Evolutionary conservation across 2,329 filamentous ascomycete genomes (phyloP), one percentile per base, ranked within the genome.

Genomic region (Fusarium scirpi): DNA sequence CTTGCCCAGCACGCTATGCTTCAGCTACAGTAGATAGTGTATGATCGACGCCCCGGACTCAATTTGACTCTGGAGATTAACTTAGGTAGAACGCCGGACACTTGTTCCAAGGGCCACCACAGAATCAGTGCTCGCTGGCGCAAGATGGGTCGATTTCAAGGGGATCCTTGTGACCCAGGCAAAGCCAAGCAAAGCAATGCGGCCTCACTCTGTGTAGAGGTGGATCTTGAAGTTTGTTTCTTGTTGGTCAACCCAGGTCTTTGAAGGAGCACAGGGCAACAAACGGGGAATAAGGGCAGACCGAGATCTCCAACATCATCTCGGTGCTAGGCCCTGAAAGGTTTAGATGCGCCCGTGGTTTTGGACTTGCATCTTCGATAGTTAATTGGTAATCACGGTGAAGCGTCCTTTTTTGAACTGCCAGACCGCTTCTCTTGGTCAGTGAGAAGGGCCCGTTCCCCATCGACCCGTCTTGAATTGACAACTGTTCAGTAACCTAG

Each of bases 11-110:
- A 47, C 61, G 61, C 67, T 62, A 65, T 73, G 72, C 74, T 53
- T 74, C 73, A 76, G 65, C 53, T 74, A 72, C 63, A 74, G 65
- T 69, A 66, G 65, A 67, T 72, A 62, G 68, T 74, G 73, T 72
- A 69, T 73, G 73, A 75, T 75, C 73, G 73, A 73, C 73, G 72
- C 70, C 65, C 73, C 70, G 64, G 68, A 70, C 70, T 71, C 48
- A 56, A 53, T 20, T 53, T 40, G 22, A 53, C 65, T 56, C 69
- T 71, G 59, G 68, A 75, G 70, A 69, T 70, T 55, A 41, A 53
- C 49, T 53, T 53, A 38, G 34, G 24, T 43, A 53, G 24, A 53
- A 27, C 49, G 22, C 49, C 34, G 30, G 53, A 44, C 60, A 34
- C 40, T 62, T 48, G 46, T 53, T 64, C 52, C 61, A 52, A 61